Conservation (phyloP, 1,139 yeast genomes). For the Pneumocystis jirovecii region DNA sequence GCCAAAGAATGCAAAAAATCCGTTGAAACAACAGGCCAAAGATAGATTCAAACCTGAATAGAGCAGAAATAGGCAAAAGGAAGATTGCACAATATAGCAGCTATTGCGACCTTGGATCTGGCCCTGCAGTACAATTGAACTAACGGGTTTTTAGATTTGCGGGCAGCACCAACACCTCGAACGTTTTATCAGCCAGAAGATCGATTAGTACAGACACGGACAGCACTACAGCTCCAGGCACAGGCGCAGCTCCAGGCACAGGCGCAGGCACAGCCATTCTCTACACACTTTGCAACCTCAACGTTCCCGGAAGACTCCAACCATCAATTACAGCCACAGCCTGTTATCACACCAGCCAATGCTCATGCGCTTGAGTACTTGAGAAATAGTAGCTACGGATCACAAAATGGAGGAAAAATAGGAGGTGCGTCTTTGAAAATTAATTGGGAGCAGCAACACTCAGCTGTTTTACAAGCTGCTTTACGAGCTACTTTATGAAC, state of each 20-base stretch:
- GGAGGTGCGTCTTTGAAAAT: neutral
- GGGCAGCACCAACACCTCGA: slow-evolving; percentile 4
- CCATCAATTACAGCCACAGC: slow-evolving; percentile 4
- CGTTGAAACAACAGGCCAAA: too few species aligned
- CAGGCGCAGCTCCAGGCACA: neutral
- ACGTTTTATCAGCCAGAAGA: neutral
- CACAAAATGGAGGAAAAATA: neutral
- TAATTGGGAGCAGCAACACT: too few species aligned
- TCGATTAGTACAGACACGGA: neutral
- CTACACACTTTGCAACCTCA: neutral
- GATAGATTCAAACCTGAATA: too few species aligned
- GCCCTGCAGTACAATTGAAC: neutral
- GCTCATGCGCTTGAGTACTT: slow-evolving; percentile 6
- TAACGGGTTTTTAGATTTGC: neutral
- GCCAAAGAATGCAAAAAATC: too few species aligned
- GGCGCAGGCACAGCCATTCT: neutral
- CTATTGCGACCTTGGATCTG: too few species aligned
- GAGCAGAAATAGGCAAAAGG: too few species aligned
- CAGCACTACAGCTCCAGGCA: neutral
- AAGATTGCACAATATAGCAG: too few species aligned
- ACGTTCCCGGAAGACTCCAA: neutral
- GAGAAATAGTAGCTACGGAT: neutral
- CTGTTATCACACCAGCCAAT: slow-evolving; percentile 12
- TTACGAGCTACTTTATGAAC: too few species aligned
- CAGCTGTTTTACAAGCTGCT: too few species aligned